These are phyloP conservation scores for Pascua guehoae DNA, from an alignment of 1,284 basidiomycete genomes.

Conservation along the genomic window DNA sequence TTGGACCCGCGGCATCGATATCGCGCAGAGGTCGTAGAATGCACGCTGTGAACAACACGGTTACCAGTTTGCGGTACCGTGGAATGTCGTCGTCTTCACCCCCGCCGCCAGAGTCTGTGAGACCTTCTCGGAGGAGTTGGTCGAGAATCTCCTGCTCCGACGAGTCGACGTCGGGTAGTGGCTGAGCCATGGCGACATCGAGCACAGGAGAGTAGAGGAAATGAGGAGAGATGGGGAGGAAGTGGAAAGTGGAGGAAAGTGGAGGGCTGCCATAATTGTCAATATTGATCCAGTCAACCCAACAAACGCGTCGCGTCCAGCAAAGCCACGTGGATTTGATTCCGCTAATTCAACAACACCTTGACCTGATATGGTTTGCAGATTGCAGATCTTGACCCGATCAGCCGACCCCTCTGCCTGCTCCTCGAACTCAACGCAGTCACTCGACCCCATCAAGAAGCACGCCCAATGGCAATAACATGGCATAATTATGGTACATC, in stretches of 20 bases:
- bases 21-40: slow-evolving; percentile 25
- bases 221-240: neutral
- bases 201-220: neutral
- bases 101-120: slow-evolving; percentile 18
- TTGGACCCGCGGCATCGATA: neutral
- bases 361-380: neutral
- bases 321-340: neutral
- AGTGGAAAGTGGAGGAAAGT: neutral
- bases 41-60: slow-evolving; percentile 36
- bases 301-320: slow-evolving; percentile 1
- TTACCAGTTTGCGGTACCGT: slow-evolving; percentile 33
- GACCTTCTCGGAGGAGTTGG: slow-evolving; percentile 35
- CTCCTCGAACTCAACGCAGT: no score
- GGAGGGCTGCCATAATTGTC: neutral
- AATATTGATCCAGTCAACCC: slow-evolving; percentile 8
- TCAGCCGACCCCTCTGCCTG: no score
- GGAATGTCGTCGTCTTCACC: slow-evolving; percentile 1
- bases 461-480: no score
- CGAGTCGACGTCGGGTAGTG: neutral
- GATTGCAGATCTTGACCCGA: neutral
- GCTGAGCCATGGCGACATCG: slow-evolving; percentile 4
- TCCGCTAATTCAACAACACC: neutral
- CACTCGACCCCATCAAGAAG: no score
- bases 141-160: slow-evolving; percentile 29
- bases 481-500: no score